phyloP scores from a whole-genome alignment of 78 protist genomes.

The Mastigamoeba balamuthi region DNA sequence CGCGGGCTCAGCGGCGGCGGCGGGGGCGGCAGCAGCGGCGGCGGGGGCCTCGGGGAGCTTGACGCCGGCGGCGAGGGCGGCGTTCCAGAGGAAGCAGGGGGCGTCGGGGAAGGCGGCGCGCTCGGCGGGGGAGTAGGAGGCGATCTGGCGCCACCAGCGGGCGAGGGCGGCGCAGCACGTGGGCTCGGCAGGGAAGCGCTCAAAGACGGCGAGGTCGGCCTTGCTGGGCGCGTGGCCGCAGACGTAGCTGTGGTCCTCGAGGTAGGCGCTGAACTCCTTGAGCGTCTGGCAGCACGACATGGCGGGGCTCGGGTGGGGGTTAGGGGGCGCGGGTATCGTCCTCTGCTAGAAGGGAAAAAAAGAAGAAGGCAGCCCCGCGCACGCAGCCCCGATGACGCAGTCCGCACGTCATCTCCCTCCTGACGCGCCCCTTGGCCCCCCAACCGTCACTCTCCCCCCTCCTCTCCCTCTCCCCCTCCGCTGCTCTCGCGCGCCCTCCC shows the following conservation, averaged over 20 bases:
- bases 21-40: neutral
- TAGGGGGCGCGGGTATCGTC: too few relatives aligned
- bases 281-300: too few relatives aligned
- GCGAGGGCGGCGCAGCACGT: neutral
- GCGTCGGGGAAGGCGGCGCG: constrained; percentile 2
- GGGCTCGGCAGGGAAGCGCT: neutral
- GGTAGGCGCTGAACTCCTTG: neutral
- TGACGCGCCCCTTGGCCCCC: too few relatives aligned
- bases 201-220: neutral
- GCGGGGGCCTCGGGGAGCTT: neutral
- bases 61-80: neutral
- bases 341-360: too few relatives aligned
- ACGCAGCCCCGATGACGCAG: too few relatives aligned
- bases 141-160: constrained; percentile 66
- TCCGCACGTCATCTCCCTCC: too few relatives aligned
- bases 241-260: neutral
- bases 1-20: constrained; percentile 25
- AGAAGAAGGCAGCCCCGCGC: too few relatives aligned
- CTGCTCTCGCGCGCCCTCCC: too few relatives aligned
- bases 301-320: too few relatives aligned
- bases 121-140: constrained; percentile 37
- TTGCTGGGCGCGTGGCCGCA: neutral
- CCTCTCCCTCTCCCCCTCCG: too few relatives aligned
- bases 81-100: neutral
- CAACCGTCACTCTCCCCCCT: too few relatives aligned